These are phyloP conservation scores for Jimgerdemannia lactiflua DNA, from an alignment of 192 early-diverging fungal genomes.

Conservation along the genomic window DNA sequence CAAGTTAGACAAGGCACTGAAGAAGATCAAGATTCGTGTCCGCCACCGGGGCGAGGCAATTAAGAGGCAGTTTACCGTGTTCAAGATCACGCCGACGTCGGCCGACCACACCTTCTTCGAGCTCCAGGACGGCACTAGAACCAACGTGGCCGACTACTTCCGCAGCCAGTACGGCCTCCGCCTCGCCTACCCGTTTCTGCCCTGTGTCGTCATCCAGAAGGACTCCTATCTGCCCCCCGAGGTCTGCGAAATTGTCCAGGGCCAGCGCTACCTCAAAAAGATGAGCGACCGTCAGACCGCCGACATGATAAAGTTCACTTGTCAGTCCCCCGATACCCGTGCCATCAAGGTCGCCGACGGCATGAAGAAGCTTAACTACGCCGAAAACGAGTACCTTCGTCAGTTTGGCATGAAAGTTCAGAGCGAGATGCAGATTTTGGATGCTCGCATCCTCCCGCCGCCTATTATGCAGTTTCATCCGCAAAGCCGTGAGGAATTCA, in stretches of 20 bases:
- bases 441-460: constrained; percentile 74
- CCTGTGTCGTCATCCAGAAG: constrained; percentile 74
- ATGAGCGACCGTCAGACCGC: constrained; percentile 83
- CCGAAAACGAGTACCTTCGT: constrained; percentile 67
- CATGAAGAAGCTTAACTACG: constrained; percentile 59
- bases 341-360: constrained; percentile 77
- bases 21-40: constrained; percentile 52
- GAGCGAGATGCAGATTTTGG: constrained; percentile 62
- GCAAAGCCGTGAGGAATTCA: constrained; percentile 38
- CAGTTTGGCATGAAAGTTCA: constrained; percentile 75
- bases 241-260: constrained; percentile 79
- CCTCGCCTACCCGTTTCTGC: constrained; percentile 77
- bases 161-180: constrained; percentile 62
- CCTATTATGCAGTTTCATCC: constrained; percentile 71
- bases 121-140: constrained; percentile 44
- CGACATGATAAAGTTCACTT: constrained; percentile 95
- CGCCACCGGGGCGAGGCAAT: constrained; percentile 60
- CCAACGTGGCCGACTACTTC: constrained; percentile 82
- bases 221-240: constrained; percentile 86
- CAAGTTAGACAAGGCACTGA: constrained; percentile 49
- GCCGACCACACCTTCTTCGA: constrained; percentile 74
- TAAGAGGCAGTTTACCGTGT: constrained; percentile 70
- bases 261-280: constrained; percentile 81
- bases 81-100: constrained; percentile 61
- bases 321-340: constrained; percentile 80